These are phyloP conservation scores for Geotrichum australiense DNA, from an alignment of 1,139 yeast species.

Conservation along the genomic window DNA sequence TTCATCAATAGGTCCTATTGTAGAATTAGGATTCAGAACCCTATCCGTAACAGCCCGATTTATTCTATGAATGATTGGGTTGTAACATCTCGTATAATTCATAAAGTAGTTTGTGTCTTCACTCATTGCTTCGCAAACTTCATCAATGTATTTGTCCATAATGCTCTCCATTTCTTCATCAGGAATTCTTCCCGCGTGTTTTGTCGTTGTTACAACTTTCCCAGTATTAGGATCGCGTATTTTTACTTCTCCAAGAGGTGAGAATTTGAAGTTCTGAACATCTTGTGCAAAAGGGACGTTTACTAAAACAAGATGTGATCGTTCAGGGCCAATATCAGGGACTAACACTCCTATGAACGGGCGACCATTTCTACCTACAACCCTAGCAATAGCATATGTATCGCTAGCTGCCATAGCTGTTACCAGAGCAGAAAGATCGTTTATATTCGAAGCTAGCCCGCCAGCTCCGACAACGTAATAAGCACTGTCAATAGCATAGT, in stretches of 20 bases:
- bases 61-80: too few relatives aligned
- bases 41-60: too few relatives aligned
- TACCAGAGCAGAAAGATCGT: conserved; percentile 49
- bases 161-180: conserved; percentile 32
- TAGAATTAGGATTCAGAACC: too few relatives aligned
- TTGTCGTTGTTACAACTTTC: conserved; percentile 11
- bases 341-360: conserved; percentile 28
- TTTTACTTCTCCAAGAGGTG: conserved; percentile 39
- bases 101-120: too few relatives aligned
- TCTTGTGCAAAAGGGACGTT: conserved; percentile 78
- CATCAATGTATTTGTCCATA: conserved; percentile 40
- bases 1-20: too few relatives aligned
- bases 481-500: conserved; percentile 56
- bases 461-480: conserved; percentile 47
- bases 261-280: conserved; percentile 56
- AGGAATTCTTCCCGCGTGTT: conserved; percentile 28
- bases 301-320: conserved; percentile 34
- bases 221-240: conserved; percentile 19
- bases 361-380: conserved; percentile 49
- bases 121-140: too few relatives aligned
- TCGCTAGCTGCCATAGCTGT: conserved; percentile 46
- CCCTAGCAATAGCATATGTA: conserved; percentile 54
- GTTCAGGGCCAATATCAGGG: conserved; percentile 38
- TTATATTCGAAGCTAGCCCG: conserved; percentile 41
- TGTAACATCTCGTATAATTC: too few relatives aligned